phyloP scores from a whole-genome alignment of 768 basidiomycete genomes.

The Russula sp. region DNA sequence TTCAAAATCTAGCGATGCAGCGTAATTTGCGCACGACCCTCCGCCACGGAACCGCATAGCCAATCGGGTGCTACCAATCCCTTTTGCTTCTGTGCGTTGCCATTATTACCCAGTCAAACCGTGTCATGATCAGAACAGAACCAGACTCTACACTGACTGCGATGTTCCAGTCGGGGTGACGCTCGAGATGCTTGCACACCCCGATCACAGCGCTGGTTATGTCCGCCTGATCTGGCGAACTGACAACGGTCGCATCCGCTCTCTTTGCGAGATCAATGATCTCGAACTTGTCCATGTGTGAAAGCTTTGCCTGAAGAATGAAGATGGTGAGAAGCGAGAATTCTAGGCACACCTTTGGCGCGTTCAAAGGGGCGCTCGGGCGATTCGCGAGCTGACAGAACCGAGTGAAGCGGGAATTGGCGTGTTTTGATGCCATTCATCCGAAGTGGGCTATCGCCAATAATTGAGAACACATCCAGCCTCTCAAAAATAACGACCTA shows the following conservation, averaged over 20 bases:
- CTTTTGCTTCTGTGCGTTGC: constrained; percentile 44
- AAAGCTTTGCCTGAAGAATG: constrained; percentile 26
- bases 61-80: constrained; percentile 64
- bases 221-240: constrained; percentile 43
- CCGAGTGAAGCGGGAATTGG: background rate
- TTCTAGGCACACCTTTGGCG: constrained; percentile 1
- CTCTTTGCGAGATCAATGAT: constrained; percentile 27
- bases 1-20: constrained; percentile 46
- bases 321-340: constrained; percentile 10
- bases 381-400: background rate
- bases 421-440: constrained; percentile 7
- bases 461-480: too few species aligned
- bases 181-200: constrained; percentile 61
- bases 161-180: constrained; percentile 57
- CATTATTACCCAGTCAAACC: background rate
- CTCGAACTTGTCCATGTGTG: constrained; percentile 23
- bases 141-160: constrained; percentile 42
- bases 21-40: constrained; percentile 47
- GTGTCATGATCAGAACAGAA: background rate
- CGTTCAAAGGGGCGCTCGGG: background rate
- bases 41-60: constrained; percentile 51
- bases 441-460: background rate
- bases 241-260: constrained; percentile 30
- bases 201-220: constrained; percentile 57
- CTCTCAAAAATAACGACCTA: too few species aligned